Evolutionary conservation across 305 asterid species (phyloP).

Genomic region (Solanum hybrid): DNA sequence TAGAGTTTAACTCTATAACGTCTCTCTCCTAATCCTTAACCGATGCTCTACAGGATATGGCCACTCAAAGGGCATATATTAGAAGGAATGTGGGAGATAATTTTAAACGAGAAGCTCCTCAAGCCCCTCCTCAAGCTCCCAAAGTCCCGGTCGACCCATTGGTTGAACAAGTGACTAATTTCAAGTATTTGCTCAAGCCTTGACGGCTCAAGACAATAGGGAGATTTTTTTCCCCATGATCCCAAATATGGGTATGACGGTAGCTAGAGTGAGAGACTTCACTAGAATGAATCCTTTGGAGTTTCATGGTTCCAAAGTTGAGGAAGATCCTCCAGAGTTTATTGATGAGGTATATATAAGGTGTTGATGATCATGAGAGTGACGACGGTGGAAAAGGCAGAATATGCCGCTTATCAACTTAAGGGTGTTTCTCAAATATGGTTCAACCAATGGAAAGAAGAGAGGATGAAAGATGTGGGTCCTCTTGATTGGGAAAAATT

Average conservation of each 20-base stretch:
- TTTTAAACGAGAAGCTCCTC: not conserved
- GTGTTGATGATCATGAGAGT: not conserved
- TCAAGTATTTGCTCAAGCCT: not conserved
- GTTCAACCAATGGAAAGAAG: too few species aligned
- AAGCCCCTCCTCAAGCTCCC: not conserved
- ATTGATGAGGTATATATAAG: not conserved
- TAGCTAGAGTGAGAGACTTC: not conserved
- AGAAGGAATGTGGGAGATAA: not conserved
- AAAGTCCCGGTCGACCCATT: not conserved
- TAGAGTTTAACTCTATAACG: not conserved
- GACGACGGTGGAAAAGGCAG: not conserved
- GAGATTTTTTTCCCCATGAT: not conserved
- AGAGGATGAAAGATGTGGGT: not conserved
- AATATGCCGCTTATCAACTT: not conserved
- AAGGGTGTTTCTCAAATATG: not conserved
- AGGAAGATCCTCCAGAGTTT: not conserved
- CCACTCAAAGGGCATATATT: not conserved
- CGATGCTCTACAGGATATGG: not conserved
- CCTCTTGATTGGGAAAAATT: not conserved
- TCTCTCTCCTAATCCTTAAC: not conserved
- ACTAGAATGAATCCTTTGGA: not conserved
- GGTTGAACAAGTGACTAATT: not conserved
- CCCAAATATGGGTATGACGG: not conserved
- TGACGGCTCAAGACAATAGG: not conserved
- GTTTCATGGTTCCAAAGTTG: not conserved